Evolutionary conservation across 208 protist species (phyloP).

Genomic region (Leptomonas seymouri): DNA sequence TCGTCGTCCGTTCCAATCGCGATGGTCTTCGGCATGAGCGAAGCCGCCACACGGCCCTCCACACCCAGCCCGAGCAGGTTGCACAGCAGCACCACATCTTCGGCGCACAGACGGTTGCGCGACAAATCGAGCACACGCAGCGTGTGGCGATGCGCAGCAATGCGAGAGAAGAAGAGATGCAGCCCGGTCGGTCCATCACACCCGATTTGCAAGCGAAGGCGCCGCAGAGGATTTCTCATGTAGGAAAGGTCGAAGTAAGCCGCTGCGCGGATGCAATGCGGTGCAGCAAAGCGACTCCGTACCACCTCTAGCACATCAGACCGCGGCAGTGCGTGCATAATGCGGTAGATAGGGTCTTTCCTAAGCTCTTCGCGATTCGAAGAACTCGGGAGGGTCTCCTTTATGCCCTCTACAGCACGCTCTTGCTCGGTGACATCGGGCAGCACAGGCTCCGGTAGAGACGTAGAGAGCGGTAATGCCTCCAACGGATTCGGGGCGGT

Average conservation of each 20-base stretch:
- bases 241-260: conserved; percentile 77
- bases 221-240: conserved; percentile 78
- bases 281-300: conserved; percentile 64
- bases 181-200: conserved; percentile 71
- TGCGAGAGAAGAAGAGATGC: conserved; percentile 66
- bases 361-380: conserved; percentile 23
- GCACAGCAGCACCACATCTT: conserved; percentile 69
- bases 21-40: neutral
- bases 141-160: conserved; percentile 60
- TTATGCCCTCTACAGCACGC: conserved; percentile 20
- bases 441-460: no score
- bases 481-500: neutral
- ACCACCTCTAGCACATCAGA: conserved; percentile 86
- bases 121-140: conserved; percentile 82
- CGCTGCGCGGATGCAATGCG: conserved; percentile 75
- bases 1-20: neutral
- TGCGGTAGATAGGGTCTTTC: conserved; percentile 81
- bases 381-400: conserved; percentile 8
- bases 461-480: neutral
- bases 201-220: conserved; percentile 80
- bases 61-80: conserved; percentile 47
- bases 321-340: conserved; percentile 81
- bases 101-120: conserved; percentile 66
- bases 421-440: conserved; percentile 17
- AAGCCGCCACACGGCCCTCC: conserved; percentile 1